These are phyloP conservation scores for Castanea sativa DNA, from an alignment of 306 rosid genomes.

Conservation along the genomic window DNA sequence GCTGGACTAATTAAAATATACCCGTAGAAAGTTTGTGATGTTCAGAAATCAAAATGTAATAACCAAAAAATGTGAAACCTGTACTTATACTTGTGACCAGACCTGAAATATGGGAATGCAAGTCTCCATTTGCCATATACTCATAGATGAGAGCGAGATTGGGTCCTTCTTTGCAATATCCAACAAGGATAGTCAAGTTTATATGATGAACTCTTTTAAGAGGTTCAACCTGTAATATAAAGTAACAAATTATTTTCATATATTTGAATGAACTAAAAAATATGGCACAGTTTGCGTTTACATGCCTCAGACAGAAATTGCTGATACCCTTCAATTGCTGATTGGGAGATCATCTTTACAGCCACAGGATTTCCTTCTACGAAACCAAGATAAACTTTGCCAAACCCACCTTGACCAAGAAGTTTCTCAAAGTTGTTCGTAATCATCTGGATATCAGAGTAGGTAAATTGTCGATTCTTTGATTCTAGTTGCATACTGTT, in stretches of 20 bases:
- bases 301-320: constrained; percentile 61
- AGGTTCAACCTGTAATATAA: constrained; percentile 21
- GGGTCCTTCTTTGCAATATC: constrained; percentile 33
- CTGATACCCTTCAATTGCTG: constrained; percentile 40
- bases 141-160: constrained; percentile 31
- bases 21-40: too few species aligned
- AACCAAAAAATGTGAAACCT: too few species aligned
- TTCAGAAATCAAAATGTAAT: too few species aligned
- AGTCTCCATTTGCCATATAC: constrained; percentile 36
- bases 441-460: constrained; percentile 32
- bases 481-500: constrained; percentile 19
- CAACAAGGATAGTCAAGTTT: constrained; percentile 33
- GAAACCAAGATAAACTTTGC: constrained; percentile 45
- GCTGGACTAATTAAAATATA: too few species aligned
- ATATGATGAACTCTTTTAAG: constrained; percentile 37
- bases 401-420: constrained; percentile 54
- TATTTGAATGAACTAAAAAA: not conserved
- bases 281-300: not conserved
- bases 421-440: constrained; percentile 38
- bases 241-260: not conserved
- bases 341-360: constrained; percentile 45
- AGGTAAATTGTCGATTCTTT: constrained; percentile 32
- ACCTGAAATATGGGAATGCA: constrained; percentile 33
- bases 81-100: not conserved
- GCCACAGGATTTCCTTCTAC: constrained; percentile 48